Evolutionary conservation across 768 basidiomycete genomes (phyloP), one percentile per base, ranked within the genome.

Genomic region (Tremella mesenterica): DNA sequence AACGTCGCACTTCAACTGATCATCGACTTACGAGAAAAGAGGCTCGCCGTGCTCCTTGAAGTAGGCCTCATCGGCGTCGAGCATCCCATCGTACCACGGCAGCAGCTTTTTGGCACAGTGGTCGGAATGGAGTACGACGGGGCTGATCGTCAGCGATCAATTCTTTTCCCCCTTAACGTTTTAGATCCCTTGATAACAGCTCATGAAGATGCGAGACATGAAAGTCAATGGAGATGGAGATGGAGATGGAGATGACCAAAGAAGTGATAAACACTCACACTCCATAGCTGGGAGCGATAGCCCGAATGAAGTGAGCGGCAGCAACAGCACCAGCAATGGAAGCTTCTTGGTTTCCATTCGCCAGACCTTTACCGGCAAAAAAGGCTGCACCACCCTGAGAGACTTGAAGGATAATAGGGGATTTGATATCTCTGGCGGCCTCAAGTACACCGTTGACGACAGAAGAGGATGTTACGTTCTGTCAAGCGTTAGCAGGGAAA

Each of bases 21-120:
- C 18, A 21, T 28, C 28, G 4, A 59, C 67, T 58, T 44, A 72
- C 65, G 72, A 73, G 74, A 67, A 75, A 46, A 75, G 67, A 50
- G 74, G 71, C 69, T 87, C 88, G 54, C 83, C 80, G 78, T 97
- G 84, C 61, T 82, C 76, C 75, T 86, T 89, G 81, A 79, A 95
- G 79, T 93, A 91, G 18, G 80, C 86, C 76, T 95, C 86, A 68
- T 99, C 85, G 49, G 92, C 93, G 46, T 82, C 86, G 72, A 97
- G 88, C 95, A 99, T 96, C 54, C 75, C 93, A 74, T 99, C 95
- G 75, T 96, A 92, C 95, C 95, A 99, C 4, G 86, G 92, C 52
- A 99, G 83, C 60, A 97, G 87, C 76, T 99, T 97, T 67, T 93
- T 78, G 13, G 95, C 95, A 72, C 95, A 99, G 79, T 99, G 95